Evolutionary conservation across 2,329 filamentous ascomycete species (phyloP), one percentile per base, ranked within the genome.

Genomic region (Sclerotinia sclerotiorum): DNA sequence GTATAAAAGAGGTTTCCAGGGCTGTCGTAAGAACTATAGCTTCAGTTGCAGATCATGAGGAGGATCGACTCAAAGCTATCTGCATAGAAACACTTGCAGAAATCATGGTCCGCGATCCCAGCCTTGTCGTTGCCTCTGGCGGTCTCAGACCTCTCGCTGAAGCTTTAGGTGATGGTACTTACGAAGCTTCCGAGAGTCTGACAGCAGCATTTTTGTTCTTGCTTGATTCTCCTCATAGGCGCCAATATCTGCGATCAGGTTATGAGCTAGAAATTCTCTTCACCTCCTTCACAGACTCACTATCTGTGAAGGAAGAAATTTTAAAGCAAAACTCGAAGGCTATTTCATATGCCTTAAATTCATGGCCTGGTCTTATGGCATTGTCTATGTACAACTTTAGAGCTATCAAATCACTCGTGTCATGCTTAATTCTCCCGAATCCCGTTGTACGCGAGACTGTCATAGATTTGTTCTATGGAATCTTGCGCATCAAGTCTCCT

Each of bases 1-100:
- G 95, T 15, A 89, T 96, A 11, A 86, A 87, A 71, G 94, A 99
- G 78, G 86, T 99, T 48, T 96, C 95, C 1, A 87, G 91, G 69
- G 90, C 92, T 0, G 88, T 99, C 27, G 91, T 97, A 10, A 88
- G 95, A 67, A 95, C 94, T 8, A 89, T 99, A 68, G 92, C 95
- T 44, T 91, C 95, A 5, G 90, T 98, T 61, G 94, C 95, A n/a
- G 90, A 92, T 73, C 88, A 91, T 72, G 81, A 83, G 32, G 90
- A 92, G 73, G 77, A 78, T 71, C 88, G 94, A 68, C 81, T 99
- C 21, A 88, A 92, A 66, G 91, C 93, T 49, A 97, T 99, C 71
- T 97, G 93, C 72, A 88, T 97, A 54, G 90, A 99, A 79, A 99
- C 95, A 0, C 81, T 99, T 44, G 92, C 94, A 6, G 95, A 99